A percentile compares a stretch with the other conserved stretches of the same genome.
These are phyloP conservation scores for Raddia distichophylla DNA, from an alignment of 176 grass and related monocot genomes.

Conservation along the genomic window DNA sequence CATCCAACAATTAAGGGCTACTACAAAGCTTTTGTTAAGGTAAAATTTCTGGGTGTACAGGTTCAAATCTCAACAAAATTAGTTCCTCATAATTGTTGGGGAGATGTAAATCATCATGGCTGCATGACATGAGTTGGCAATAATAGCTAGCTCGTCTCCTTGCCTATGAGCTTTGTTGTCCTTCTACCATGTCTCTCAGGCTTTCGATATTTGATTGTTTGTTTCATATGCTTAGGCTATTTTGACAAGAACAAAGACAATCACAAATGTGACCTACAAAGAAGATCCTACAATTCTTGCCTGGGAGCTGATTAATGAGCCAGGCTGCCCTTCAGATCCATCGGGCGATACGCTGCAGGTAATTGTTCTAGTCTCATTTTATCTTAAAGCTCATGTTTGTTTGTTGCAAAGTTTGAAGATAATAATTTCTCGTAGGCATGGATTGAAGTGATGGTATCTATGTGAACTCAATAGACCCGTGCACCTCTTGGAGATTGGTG, in stretches of 20 bases:
- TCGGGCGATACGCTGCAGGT: too few species aligned
- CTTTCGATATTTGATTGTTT: not conserved
- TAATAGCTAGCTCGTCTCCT: not conserved
- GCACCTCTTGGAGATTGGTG: constrained; percentile 62
- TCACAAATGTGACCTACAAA: constrained; percentile 76
- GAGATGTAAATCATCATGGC: not conserved
- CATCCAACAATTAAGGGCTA: constrained; percentile 68
- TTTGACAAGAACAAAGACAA: constrained; percentile 71
- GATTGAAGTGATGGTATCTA: constrained; percentile 84
- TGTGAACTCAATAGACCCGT: constrained; percentile 71
- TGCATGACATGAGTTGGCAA: not conserved
- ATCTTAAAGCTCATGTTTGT: not conserved
- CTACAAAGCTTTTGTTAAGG: constrained; percentile 87
- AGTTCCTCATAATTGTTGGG: not conserved
- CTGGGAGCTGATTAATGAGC: constrained; percentile 92
- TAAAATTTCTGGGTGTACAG: not conserved
- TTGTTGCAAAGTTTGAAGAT: constrained; percentile 12
- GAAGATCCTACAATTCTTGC: constrained; percentile 85
- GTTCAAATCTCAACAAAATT: not conserved
- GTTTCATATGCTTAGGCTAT: constrained; percentile 49
- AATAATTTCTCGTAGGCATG: constrained; percentile 53
- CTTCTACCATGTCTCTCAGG: not conserved
- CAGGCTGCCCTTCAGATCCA: constrained; percentile 72
- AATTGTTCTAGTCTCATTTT: not conserved
- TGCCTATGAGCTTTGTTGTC: not conserved